Base-by-base conservation (phyloP, 1,284 basidiomycete genomes). In the Pseudozyma pruni region DNA sequence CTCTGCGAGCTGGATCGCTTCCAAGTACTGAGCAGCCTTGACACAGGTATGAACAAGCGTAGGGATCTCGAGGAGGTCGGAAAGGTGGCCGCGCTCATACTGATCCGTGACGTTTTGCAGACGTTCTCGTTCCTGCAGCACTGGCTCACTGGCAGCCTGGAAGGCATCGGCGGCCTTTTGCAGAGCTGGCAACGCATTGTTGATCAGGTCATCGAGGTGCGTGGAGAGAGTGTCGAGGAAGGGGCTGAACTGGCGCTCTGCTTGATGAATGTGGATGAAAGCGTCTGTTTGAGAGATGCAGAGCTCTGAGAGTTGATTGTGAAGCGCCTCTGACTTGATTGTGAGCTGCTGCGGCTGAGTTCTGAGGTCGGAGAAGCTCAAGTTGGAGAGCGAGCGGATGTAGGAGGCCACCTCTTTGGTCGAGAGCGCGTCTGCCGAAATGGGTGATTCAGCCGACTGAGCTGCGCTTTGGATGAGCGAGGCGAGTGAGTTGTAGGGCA, bases 21-120 rank as follows among this genome's bases (percentile, higher is more conserved):
- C 94, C 47, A 89, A 86, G 83, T 94, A 95, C 83, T 92, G 90
- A 8, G 92, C 92, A 76, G 93, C 93, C 22, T 92, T 87, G 13
- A 95, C 90, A 75, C 93, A 96, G 0, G 93, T 92, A 78, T 94
- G 91, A 74, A 95, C 91, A 23, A 97, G 87, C 45, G 90, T 85
- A 6, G 94, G 93, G 45, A 95, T 88, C 74, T 95, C 93, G 60
- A 97, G 88, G 29, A 96, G 84, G 80, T 96, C 93, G 70, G 91
- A 87, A 53, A 97, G 88, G 82, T 93, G 93, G 80, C 94, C 92
- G 80, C 93, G 90, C 75, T 94, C 62, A 40, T 71, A 70, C 27
- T 62, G 60, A 10, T 74, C 67, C 14, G 49, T 53, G 19, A 74
- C 42, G 33, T 61, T 58, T 20, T 60, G 68, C 7, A 71, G 22